Base-by-base conservation (phyloP, 2,329 filamentous ascomycete genomes). In the Hypoxylon rubiginosum region DNA sequence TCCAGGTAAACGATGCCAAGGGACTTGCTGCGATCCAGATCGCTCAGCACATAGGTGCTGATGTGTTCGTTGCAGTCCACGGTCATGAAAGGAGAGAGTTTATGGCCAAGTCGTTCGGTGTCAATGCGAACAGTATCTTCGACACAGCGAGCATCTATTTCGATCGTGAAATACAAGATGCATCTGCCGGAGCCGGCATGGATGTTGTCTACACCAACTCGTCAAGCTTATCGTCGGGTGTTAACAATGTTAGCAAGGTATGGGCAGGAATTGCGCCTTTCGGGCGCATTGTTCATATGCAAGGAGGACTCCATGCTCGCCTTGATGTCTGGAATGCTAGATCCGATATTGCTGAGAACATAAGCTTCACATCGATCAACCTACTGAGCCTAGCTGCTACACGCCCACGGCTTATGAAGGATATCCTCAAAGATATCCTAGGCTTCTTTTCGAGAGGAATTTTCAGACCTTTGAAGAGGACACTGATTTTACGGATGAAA, bases 11-110 rank as follows among this genome's bases (percentile, higher is more conserved):
- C 28, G 56, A 55, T 32, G 52, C 57, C 11, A 49, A 67, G n/a
- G 68, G 68, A 26, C 51, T 69, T 39, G 68, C 68, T 26, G 66
- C 68, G 10, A 67, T 71, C 59, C 68, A 71, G 32, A 49, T 71
- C 36, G 68, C 63, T 1, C 54, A 65, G 28, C 19, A 65, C 32
- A 48, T 67, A 17, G 68, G 63, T 19, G 66, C 68, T 15, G 55
- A 67, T 21, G 58, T 71, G n/a, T 63, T 64, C 45, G 51, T 67
- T 52, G 63, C 66, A 15, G 50, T 64, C 39, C 62, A 64, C 48
- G 62, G 68, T 5, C 64, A 26, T n/a, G 62, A 70, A 34, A 62
- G 57, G 26, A 65, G 46, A 53, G 67, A 70, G 15, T 68, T 68
- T 24, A 11, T 68, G 15, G 58, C 43, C 19, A 68, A 70, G 17